phyloP scores from a whole-genome alignment of 192 early-diverging fungal genomes.

The Coemansia sp. region DNA sequence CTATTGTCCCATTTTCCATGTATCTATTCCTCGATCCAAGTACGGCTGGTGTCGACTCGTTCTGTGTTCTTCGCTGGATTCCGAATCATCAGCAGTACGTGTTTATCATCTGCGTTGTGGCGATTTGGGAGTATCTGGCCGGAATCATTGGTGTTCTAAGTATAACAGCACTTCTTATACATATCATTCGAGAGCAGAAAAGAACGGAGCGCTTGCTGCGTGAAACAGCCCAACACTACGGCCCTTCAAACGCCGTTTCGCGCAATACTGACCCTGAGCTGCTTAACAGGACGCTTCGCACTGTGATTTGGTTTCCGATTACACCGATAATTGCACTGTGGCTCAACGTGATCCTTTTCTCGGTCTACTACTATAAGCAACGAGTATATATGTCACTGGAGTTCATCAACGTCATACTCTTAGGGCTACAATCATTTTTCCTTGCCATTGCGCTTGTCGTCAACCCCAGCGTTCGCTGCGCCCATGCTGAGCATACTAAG shows the following conservation, averaged over 20 bases:
- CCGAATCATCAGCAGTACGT: constrained; percentile 11
- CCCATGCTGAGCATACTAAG: background rate
- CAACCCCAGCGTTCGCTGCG: constrained; percentile 27
- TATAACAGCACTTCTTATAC: background rate
- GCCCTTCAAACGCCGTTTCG: background rate
- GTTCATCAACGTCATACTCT: constrained; percentile 28
- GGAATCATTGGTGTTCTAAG: constrained; percentile 39
- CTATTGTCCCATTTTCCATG: constrained; percentile 20
- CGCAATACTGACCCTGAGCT: constrained; percentile 12
- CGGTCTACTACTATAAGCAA: constrained; percentile 28
- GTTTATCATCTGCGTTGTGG: constrained; percentile 8
- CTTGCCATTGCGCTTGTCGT: constrained; percentile 37
- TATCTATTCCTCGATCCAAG: constrained; percentile 19
- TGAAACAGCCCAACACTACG: constrained; percentile 15
- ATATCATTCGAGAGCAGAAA: constrained; percentile 28
- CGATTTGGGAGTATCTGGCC: constrained; percentile 31
- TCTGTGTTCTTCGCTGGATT: constrained; percentile 9
- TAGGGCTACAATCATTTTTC: constrained; percentile 37
- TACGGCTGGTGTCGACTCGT: background rate
- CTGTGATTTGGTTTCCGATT: constrained; percentile 48
- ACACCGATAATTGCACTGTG: constrained; percentile 43
- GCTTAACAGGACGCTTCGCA: constrained; percentile 26
- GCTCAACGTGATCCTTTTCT: constrained; percentile 29
- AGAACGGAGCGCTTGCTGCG: constrained; percentile 7
- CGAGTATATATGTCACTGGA: constrained; percentile 21